Evolutionary conservation across 805 yeast genomes (phyloP), one percentile per base, ranked within the genome.

Genomic region (Suhomyces canberraensis): DNA sequence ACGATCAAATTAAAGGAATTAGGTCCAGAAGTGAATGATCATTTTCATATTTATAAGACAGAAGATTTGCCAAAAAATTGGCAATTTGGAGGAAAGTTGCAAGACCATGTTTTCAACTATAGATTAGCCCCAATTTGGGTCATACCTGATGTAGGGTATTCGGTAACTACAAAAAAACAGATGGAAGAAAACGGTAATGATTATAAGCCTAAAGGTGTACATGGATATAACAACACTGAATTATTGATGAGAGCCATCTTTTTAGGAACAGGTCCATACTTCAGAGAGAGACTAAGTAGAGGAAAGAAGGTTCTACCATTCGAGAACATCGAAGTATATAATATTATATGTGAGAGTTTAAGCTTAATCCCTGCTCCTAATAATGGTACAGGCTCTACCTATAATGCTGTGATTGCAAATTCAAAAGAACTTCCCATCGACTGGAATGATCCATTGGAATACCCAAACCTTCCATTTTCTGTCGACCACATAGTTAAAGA

Each of bases 51-150:
- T 3, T 82, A 69, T 52, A 50, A 58, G 29, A 68, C 69, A 16
- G 83, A 80, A 18, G 79, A 81, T 16, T 57, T 87, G 16, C 71
- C 75, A 0, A 42, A 48, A 11, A 74, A 74, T 31, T 73, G 79
- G 72, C 54, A 77, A 16, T 83, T 81, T 56, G 86, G 86, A 15
- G 65, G 60, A 30, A 45, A 41, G 14, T 1, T 26, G 1, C 13
- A 42, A 6, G 55, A 46, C 15, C 72, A 66, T 43, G 48, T 49
- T 33, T 83, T 69, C 52, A 66, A 73, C 39, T 67, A 77, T 31
- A 70, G 96, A 42, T 65, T 88, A 15, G 95, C 96, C 0, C 95
- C 95, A 1, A 58, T 90, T 19, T 86, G 96, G 91, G 56, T 90
- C 3, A 66, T 90, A 2, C 96, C 96, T 0, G 75, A 81, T 24